phyloP scores from a whole-genome alignment of 345 rosid genomes.

The Eucalyptus virginea region DNA sequence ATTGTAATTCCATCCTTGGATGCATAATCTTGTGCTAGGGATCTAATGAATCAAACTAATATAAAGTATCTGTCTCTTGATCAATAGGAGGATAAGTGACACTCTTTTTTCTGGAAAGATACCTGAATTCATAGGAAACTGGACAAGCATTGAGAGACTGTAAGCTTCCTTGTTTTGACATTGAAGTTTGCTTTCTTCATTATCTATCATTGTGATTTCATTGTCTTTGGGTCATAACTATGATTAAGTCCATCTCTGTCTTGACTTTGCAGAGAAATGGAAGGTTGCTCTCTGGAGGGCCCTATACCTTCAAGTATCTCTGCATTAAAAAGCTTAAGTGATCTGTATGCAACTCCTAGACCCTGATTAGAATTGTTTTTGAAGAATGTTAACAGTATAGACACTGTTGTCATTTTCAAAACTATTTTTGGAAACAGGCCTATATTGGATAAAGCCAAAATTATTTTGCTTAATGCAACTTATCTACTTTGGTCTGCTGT shows the following conservation, averaged over 20 bases:
- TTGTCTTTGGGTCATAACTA: neutral
- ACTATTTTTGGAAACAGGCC: neutral
- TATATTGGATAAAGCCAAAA: neutral
- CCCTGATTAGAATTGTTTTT: neutral
- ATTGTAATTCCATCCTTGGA: neutral
- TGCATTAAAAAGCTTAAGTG: slow-evolving; percentile 43
- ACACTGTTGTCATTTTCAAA: neutral
- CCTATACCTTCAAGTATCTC: slow-evolving; percentile 72
- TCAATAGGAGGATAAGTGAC: slow-evolving; percentile 65
- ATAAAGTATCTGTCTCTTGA: neutral
- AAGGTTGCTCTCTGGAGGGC: slow-evolving; percentile 68
- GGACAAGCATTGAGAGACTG: slow-evolving; percentile 58
- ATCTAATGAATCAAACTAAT: neutral
- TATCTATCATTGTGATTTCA: neutral
- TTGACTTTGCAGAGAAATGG: slow-evolving; percentile 47
- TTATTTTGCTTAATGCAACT: neutral
- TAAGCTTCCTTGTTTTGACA: slow-evolving; percentile 12
- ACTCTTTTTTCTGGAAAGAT: slow-evolving; percentile 57
- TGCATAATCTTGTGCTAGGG: neutral
- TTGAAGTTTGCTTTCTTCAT: neutral
- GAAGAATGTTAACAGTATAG: neutral
- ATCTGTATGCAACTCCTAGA: slow-evolving; percentile 41
- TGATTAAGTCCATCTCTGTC: neutral
- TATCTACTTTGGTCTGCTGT: neutral
- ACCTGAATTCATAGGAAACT: slow-evolving; percentile 54